Evolutionary conservation across 805 yeast species (phyloP).

Genomic region (Metschnikowia picachoensis): DNA sequence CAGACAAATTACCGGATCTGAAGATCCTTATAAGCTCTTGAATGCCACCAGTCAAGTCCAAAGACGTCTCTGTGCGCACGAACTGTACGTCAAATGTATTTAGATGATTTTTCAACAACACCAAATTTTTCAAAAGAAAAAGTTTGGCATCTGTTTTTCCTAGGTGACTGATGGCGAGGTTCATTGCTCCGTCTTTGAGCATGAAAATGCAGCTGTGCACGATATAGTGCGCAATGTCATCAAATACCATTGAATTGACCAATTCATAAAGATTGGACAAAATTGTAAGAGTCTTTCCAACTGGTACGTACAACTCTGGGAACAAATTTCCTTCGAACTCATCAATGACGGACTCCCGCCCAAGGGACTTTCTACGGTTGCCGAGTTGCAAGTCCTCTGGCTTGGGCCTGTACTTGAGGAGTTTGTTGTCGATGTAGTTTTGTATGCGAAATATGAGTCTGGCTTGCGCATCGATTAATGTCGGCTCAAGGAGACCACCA

Average conservation of each 20-base stretch:
- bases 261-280: slow-evolving; percentile 77
- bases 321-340: slow-evolving; percentile 38
- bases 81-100: slow-evolving; percentile 75
- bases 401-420: slow-evolving; percentile 62
- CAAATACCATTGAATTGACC: slow-evolving; percentile 74
- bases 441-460: slow-evolving; percentile 79
- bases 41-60: slow-evolving; percentile 77
- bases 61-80: slow-evolving; percentile 62
- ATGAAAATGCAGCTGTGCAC: slow-evolving; percentile 74
- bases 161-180: slow-evolving; percentile 39
- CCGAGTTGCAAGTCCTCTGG: slow-evolving; percentile 66
- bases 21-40: slow-evolving; percentile 40
- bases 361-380: slow-evolving; percentile 22
- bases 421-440: slow-evolving; percentile 62
- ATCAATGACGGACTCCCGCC: slow-evolving; percentile 15
- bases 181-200: slow-evolving; percentile 49
- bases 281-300: slow-evolving; percentile 62
- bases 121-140: slow-evolving; percentile 66
- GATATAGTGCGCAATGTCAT: slow-evolving; percentile 82
- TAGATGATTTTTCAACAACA: slow-evolving; percentile 66
- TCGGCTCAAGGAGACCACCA: slow-evolving; percentile 63
- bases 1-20: slow-evolving; percentile 42
- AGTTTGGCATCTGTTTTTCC: slow-evolving; percentile 59
- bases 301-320: slow-evolving; percentile 63
- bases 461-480: slow-evolving; percentile 73